A percentile compares a stretch with the other conserved stretches of the same genome.
Conservation (phyloP, 306 rosid genomes). For the Quercus rubra region DNA sequence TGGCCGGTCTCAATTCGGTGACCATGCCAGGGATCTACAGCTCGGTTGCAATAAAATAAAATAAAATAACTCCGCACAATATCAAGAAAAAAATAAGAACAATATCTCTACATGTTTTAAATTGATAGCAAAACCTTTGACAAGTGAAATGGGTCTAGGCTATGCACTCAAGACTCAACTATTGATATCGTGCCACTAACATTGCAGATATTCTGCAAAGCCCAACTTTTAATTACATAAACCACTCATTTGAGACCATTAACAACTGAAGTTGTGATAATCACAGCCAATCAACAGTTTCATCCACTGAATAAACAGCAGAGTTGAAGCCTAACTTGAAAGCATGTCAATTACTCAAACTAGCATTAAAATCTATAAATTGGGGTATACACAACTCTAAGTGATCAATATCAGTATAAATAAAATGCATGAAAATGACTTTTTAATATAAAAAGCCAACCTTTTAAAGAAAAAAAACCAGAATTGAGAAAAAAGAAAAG, state of each 20-base stretch:
- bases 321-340: background rate
- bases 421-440: too few relatives aligned
- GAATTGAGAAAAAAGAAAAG: background rate
- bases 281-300: background rate
- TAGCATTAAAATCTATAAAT: background rate
- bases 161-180: background rate
- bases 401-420: too few relatives aligned
- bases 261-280: background rate
- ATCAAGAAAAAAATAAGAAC: background rate
- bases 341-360: background rate
- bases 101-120: background rate
- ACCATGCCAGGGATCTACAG: background rate
- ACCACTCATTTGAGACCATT: background rate
- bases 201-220: background rate
- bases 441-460: background rate
- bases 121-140: background rate
- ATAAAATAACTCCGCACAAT: background rate
- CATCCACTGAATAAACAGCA: background rate
- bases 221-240: background rate
- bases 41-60: background rate
- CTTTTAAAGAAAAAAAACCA: background rate
- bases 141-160: background rate
- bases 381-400: too few relatives aligned
- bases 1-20: background rate
- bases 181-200: background rate